A percentile compares a stretch with the other conserved stretches of the same genome.
Evolutionary conservation across 148 eudicot genomes (phyloP).

Genomic region (Vaccinium macrocarpon): DNA sequence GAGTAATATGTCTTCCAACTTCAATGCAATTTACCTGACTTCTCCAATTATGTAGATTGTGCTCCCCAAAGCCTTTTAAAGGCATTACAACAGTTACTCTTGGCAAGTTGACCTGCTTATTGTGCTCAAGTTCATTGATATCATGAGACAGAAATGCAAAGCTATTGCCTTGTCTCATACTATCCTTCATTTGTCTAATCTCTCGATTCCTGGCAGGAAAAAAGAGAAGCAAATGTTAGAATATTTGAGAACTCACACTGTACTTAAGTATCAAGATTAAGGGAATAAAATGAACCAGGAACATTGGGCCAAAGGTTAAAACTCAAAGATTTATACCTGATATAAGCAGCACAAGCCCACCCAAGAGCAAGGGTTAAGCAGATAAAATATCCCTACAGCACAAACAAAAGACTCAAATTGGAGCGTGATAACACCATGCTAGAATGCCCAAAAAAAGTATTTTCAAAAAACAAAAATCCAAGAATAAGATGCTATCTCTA

Average conservation of each 20-base stretch:
- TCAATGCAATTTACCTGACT: slow-evolving; percentile 59
- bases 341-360: slow-evolving; percentile 83
- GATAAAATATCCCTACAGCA: slow-evolving; percentile 65
- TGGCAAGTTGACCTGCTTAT: slow-evolving; percentile 71
- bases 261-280: not conserved
- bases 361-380: slow-evolving; percentile 77
- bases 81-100: slow-evolving; percentile 93
- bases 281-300: not conserved
- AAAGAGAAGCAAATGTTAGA: not conserved
- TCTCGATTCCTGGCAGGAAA: slow-evolving; percentile 65
- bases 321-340: slow-evolving; percentile 49
- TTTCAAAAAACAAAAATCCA: not conserved
- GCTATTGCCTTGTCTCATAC: slow-evolving; percentile 61
- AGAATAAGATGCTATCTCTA: not conserved
- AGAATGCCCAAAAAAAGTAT: not conserved
- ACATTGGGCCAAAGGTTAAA: not conserved
- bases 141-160: slow-evolving; percentile 79
- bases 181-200: slow-evolving; percentile 62
- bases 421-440: slow-evolving; percentile 8
- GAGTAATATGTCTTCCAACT: not conserved
- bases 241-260: not conserved
- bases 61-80: slow-evolving; percentile 95
- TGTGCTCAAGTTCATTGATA: slow-evolving; percentile 80
- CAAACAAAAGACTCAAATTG: slow-evolving; percentile 7
- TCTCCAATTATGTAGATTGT: slow-evolving; percentile 95